Evolutionary conservation across 2,329 filamentous ascomycete species (phyloP).

Genomic region (Talaromyces islandicus): DNA sequence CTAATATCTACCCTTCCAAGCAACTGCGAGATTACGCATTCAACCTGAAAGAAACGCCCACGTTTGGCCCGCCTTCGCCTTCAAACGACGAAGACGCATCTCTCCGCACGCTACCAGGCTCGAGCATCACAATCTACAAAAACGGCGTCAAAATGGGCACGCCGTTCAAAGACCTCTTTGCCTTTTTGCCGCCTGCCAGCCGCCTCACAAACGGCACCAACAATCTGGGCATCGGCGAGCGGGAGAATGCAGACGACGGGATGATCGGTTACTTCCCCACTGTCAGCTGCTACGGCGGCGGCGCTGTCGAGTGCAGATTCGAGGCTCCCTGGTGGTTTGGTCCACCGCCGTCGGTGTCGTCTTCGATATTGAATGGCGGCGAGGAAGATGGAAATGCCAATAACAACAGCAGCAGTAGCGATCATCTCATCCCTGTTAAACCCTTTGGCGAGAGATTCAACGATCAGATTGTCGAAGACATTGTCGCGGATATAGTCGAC

Average conservation of each 20-base stretch:
- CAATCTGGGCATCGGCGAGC: constrained; percentile 55
- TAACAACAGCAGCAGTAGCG: neutral
- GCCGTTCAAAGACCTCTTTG: constrained; percentile 78
- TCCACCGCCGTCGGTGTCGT: constrained; percentile 49
- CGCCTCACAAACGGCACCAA: constrained; percentile 38
- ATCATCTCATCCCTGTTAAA: constrained; percentile 36
- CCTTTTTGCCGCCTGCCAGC: constrained; percentile 87
- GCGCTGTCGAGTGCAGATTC: constrained; percentile 88
- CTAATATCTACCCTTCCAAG: constrained; percentile 64
- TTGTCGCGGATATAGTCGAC: constrained; percentile 88
- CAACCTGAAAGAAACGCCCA: constrained; percentile 40
- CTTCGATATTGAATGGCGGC: neutral
- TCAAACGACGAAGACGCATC: constrained; percentile 64
- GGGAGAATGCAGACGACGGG: constrained; percentile 87
- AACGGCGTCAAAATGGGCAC: constrained; percentile 84
- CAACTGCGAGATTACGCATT: constrained; percentile 68
- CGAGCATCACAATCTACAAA: constrained; percentile 83
- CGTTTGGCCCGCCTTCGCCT: constrained; percentile 47
- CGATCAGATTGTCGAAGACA: constrained; percentile 91
- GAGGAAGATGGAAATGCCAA: constrained; percentile 26
- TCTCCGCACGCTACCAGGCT: constrained; percentile 81
- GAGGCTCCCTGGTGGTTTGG: constrained; percentile 90
- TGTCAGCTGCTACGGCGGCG: constrained; percentile 85
- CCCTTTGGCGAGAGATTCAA: constrained; percentile 73
- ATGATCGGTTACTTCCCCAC: constrained; percentile 94